Percentiles rank a stretch among this genome's conserved stretches.
phyloP scores from a whole-genome alignment of 1,284 basidiomycete species.

The Coniophora puteana region DNA sequence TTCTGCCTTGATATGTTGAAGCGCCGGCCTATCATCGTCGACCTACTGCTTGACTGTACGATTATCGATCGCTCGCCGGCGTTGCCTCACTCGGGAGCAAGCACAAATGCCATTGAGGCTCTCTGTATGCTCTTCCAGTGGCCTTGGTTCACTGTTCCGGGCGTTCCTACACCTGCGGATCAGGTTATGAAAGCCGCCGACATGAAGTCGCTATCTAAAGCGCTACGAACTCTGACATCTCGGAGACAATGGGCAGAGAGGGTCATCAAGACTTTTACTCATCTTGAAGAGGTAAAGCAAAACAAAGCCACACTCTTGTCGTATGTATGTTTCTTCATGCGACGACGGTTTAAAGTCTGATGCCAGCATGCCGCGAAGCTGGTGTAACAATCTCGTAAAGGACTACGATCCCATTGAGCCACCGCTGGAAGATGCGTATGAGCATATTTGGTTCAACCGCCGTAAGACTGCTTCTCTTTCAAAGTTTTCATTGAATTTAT shows the following conservation, averaged over 20 bases:
- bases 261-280: background rate
- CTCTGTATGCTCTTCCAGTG: conserved; percentile 8
- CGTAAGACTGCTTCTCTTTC: conserved; percentile 5
- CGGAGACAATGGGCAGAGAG: conserved; percentile 1
- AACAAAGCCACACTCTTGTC: background rate
- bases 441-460: conserved; percentile 15
- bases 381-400: conserved; percentile 6
- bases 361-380: conserved; percentile 5
- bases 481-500: too few species aligned
- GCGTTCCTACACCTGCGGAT: conserved; percentile 6
- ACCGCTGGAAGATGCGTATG: conserved; percentile 7
- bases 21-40: conserved; percentile 19
- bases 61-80: conserved; percentile 14
- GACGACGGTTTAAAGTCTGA: background rate
- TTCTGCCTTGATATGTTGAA: conserved; percentile 17
- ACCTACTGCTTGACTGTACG: conserved; percentile 19
- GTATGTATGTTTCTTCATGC: background rate
- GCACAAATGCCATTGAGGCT: conserved; percentile 13
- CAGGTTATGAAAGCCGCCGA: background rate
- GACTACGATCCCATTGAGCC: conserved; percentile 11
- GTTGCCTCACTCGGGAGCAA: conserved; percentile 19
- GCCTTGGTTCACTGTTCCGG: conserved; percentile 10
- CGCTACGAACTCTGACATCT: background rate
- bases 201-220: conserved; percentile 1
- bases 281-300: conserved; percentile 4